Evolutionary conservation across 768 basidiomycete genomes (phyloP).

Genomic region (Boletus reticulatus): DNA sequence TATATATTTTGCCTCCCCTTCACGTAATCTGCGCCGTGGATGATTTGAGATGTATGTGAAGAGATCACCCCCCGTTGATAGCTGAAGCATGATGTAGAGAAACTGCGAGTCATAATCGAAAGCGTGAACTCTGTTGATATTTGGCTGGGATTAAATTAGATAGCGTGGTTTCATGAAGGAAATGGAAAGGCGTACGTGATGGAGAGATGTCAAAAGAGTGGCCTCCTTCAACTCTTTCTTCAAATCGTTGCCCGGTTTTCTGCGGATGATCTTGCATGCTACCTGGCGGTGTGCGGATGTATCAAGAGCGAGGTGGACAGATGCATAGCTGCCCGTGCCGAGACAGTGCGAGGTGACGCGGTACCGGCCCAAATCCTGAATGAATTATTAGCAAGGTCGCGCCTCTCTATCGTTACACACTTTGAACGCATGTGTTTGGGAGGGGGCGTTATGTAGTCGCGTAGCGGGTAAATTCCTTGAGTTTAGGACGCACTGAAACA

Average conservation of each 20-base stretch:
- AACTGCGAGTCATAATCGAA: constrained; percentile 62
- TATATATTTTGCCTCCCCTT: constrained; percentile 82
- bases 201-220: constrained; percentile 63
- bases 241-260: constrained; percentile 41
- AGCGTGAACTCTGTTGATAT: constrained; percentile 76
- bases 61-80: constrained; percentile 86
- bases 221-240: constrained; percentile 75
- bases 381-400: background rate
- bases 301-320: constrained; percentile 77
- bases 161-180: background rate
- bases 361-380: constrained; percentile 62
- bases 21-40: constrained; percentile 55
- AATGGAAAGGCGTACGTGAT: constrained; percentile 54
- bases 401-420: constrained; percentile 29
- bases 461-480: constrained; percentile 48
- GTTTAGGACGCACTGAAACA: constrained; percentile 63
- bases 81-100: constrained; percentile 81
- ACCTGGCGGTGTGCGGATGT: constrained; percentile 63
- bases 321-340: constrained; percentile 80
- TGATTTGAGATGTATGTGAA: constrained; percentile 78
- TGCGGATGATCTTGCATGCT: constrained; percentile 81
- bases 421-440: constrained; percentile 51
- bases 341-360: constrained; percentile 77
- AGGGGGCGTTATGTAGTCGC: constrained; percentile 63
- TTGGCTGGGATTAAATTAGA: constrained; percentile 49